Percentiles rank a stretch among this genome's conserved stretches.
These are phyloP conservation scores for Westerdykella sp. DNA, from an alignment of 2,329 filamentous ascomycete species.

Conservation along the genomic window DNA sequence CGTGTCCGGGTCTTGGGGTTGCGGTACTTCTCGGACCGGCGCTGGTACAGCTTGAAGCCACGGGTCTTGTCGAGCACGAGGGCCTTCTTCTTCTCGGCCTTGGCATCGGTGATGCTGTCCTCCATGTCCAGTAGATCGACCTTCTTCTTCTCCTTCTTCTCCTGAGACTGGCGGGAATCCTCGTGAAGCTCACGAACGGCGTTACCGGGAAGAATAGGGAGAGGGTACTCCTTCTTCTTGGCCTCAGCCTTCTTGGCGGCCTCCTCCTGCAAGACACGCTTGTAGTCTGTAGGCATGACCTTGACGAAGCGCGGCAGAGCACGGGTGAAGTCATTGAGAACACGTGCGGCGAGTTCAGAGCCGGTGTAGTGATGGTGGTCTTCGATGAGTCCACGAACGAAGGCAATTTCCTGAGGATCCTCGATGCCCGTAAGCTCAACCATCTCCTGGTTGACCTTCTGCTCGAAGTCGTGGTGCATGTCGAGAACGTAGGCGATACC, in stretches of 20 bases:
- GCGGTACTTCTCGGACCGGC: constrained; percentile 89
- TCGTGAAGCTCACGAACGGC: constrained; percentile 50
- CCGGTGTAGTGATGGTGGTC: constrained; percentile 98
- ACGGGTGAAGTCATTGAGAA: constrained; percentile 90
- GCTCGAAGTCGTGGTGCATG: constrained; percentile 79
- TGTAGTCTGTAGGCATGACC: constrained; percentile 91
- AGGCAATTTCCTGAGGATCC: constrained; percentile 83
- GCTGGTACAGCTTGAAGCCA: constrained; percentile 96
- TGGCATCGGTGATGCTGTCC: constrained; percentile 77
- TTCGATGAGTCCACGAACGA: constrained; percentile 83
- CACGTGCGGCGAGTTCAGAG: constrained; percentile 86
- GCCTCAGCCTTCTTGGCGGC: constrained; percentile 77
- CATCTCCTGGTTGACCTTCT: constrained; percentile 97
- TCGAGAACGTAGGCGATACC: constrained; percentile 95
- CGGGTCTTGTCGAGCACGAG: constrained; percentile 95
- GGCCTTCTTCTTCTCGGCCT: constrained; percentile 83
- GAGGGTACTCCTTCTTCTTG: constrained; percentile 75
- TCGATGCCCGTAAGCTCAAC: constrained; percentile 81
- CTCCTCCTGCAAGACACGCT: constrained; percentile 82
- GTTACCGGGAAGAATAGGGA: constrained; percentile 68
- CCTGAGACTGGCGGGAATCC: constrained; percentile 48
- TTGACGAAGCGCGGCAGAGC: constrained; percentile 88
- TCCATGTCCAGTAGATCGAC: constrained; percentile 72
- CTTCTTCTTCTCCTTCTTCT: constrained; percentile 64
- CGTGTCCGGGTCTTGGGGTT: constrained; percentile 75